Evolutionary conservation across 371 early-diverging fungal genomes (phyloP), one percentile per base, ranked within the genome.

Genomic region (Mortierella sp.): DNA sequence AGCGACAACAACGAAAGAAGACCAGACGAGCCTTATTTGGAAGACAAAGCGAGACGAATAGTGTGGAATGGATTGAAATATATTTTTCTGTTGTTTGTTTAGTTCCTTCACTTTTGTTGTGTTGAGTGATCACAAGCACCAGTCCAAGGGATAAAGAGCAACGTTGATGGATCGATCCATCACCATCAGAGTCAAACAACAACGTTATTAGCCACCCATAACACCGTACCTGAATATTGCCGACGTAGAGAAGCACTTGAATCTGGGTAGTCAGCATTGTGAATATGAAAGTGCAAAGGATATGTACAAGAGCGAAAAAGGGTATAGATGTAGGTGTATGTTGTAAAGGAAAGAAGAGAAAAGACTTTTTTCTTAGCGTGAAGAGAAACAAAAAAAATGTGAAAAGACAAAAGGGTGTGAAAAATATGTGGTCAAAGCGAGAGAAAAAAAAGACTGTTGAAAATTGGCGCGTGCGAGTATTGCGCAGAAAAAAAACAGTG

Each of bases 221-320:
- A 14, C 8, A n/a, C 34, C 34, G 52, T 79, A 83, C 84, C 84
- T 83, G 84, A 63, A 77, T 77, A 21, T 79, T 77, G n/a, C 84
- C 84, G 6, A 83, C 60, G 19, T 80, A 83, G 55, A 83, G 75
- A 11, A 83, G 73, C 48, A 83, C 68, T 63, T 83, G 80, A 72
- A 83, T 72, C 44, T 83, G 84, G 8, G 84, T 83, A 2, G 84
- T 80, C 63, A 83, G 24, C 80, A 80, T 79, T 2, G 16, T 55
- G 7, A 55, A 16, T 0, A 14, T 3, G 14, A 54, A 54, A 21
- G 60, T 3, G 11, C 26, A 28, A 14, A 0, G 52, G 28, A 45
- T 21, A 75, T 44, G 63, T 50, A 42, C 57, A 38, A 44, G 11
- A 11, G 16, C 10, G 21, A 9, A 31, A 48, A 13, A 50, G 50